A percentile compares a stretch with the other conserved stretches of the same genome.
Evolutionary conservation across 2,329 filamentous ascomycete genomes (phyloP).

Genomic region (Pseudogymnoascus sp.): DNA sequence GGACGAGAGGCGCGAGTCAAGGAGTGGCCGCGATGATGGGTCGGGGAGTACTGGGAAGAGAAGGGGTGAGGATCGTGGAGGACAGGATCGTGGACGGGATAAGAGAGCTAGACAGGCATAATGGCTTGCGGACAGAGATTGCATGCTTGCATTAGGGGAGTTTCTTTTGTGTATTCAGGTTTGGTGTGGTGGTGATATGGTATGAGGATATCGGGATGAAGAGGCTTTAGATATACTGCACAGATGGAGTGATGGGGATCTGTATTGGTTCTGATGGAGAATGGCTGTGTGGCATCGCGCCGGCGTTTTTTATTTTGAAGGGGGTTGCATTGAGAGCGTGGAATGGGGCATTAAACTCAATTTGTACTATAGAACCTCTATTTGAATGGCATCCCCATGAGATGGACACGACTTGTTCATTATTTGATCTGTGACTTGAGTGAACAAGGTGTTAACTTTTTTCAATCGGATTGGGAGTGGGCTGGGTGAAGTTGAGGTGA

Average conservation of each 20-base stretch:
- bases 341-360: background rate
- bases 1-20: slow-evolving; percentile 1
- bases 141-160: background rate
- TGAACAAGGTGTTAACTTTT: background rate
- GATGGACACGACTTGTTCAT: background rate
- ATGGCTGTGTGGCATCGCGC: background rate
- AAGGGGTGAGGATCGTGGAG: background rate
- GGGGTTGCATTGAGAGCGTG: background rate
- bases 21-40: background rate
- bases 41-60: background rate
- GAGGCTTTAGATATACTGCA: background rate
- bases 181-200: slow-evolving; percentile 1
- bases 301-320: background rate
- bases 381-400: background rate
- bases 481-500: background rate
- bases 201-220: background rate
- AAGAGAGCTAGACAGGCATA: background rate
- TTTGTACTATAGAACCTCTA: background rate
- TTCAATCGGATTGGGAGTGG: background rate
- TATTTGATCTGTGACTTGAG: background rate
- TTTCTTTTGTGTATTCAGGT: background rate
- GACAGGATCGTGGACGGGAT: background rate
- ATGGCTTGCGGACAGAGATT: background rate
- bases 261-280: background rate
- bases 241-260: background rate